Conservation (phyloP, 208 protist species). For the Leishmania mexicana region DNA sequence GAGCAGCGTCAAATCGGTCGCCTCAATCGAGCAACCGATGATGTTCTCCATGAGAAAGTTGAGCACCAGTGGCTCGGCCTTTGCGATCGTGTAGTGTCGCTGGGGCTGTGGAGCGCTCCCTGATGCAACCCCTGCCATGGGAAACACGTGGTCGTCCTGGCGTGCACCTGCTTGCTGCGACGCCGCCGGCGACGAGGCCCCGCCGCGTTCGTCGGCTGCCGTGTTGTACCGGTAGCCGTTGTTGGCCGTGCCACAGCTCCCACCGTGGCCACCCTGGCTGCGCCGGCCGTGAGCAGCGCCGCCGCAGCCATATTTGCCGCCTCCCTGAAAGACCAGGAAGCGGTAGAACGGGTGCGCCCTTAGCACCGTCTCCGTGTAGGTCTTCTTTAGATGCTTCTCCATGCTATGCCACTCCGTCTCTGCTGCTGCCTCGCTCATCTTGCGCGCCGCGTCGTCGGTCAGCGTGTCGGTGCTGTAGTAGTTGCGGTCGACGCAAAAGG, state of each 20-base stretch:
- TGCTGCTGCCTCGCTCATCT: conserved; percentile 42
- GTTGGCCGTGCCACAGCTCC: too few species aligned
- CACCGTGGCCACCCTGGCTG: neutral
- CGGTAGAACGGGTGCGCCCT: conserved; percentile 9
- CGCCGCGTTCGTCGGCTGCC: neutral
- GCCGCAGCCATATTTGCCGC: neutral
- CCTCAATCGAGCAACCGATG: conserved; percentile 52
- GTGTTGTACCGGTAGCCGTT: neutral
- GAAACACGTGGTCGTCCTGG: neutral
- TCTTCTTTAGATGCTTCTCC: conserved; percentile 48
- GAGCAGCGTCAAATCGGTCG: conserved; percentile 56
- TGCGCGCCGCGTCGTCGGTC: conserved; percentile 39
- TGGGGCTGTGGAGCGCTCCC: neutral
- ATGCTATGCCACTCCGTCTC: conserved; percentile 72
- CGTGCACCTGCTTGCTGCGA: neutral
- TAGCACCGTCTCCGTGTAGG: conserved; percentile 24
- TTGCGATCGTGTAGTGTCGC: conserved; percentile 48
- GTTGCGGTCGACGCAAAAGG: conserved; percentile 61
- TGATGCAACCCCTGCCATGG: neutral
- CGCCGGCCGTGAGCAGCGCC: neutral
- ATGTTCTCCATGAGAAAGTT: conserved; percentile 68
- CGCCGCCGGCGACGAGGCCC: neutral
- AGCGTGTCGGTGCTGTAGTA: conserved; percentile 52
- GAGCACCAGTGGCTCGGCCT: conserved; percentile 65
- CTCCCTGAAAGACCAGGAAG: conserved; percentile 22